phyloP scores from a whole-genome alignment of 169 alveolate species.

The Eimeria tenella region DNA sequence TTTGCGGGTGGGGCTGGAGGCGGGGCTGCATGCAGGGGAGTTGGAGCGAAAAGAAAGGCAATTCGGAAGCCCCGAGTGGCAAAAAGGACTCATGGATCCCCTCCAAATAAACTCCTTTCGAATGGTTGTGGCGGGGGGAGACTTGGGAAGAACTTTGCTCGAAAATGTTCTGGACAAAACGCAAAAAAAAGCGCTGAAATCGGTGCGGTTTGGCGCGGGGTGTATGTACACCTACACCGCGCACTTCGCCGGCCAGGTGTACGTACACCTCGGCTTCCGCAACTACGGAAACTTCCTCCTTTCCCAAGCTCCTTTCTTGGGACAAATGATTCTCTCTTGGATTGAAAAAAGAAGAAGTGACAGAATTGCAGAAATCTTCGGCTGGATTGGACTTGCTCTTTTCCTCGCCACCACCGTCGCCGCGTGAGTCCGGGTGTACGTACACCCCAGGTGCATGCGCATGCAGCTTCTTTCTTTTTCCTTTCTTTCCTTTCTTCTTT shows the following conservation, averaged over 20 bases:
- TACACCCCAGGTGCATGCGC: background rate
- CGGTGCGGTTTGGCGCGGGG: background rate
- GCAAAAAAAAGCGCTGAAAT: conserved; percentile 17
- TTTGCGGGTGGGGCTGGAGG: background rate
- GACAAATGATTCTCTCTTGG: background rate
- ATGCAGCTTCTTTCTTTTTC: background rate
- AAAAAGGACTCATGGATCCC: background rate
- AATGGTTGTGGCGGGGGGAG: conserved; percentile 25
- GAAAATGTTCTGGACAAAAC: background rate
- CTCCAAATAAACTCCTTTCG: conserved; percentile 43
- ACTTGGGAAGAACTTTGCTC: background rate
- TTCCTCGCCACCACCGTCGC: conserved; percentile 1
- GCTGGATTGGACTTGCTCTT: conserved; percentile 29
- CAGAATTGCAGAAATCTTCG: background rate
- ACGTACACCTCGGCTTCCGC: background rate
- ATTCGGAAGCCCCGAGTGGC: conserved; percentile 2
- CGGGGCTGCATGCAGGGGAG: background rate
- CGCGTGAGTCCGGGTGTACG: background rate
- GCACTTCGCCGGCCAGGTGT: conserved; percentile 20
- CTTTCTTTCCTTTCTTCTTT: too few relatives aligned
- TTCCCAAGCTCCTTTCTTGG: conserved; percentile 37
- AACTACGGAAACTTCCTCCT: background rate
- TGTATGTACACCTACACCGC: background rate
- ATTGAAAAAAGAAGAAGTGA: background rate
- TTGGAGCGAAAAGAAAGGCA: background rate